These are phyloP conservation scores for Phaffia tasmanica DNA, from an alignment of 768 basidiomycete genomes.

Conservation along the genomic window DNA sequence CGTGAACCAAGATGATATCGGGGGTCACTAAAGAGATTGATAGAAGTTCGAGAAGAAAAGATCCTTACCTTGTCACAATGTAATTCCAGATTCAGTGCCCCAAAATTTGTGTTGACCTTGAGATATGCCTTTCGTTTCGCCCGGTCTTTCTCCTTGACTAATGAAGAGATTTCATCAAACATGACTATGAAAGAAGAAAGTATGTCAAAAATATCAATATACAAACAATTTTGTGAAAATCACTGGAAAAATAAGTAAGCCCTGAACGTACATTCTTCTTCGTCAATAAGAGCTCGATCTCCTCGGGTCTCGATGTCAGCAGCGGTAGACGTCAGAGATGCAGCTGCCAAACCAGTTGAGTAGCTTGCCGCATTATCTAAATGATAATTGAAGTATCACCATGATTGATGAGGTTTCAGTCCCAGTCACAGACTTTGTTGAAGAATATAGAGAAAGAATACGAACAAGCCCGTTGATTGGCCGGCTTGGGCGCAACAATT, in stretches of 20 bases:
- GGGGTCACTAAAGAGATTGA: neutral
- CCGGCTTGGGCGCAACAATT: slow-evolving; percentile 26
- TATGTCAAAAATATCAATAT: neutral
- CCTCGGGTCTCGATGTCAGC: slow-evolving; percentile 61
- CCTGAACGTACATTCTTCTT: slow-evolving; percentile 59
- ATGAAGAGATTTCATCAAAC: slow-evolving; percentile 84
- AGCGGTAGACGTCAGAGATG: slow-evolving; percentile 86
- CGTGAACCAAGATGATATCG: neutral
- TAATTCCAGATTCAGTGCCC: slow-evolving; percentile 64
- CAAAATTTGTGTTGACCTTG: slow-evolving; percentile 78
- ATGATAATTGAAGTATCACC: slow-evolving; percentile 34
- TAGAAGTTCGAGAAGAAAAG: neutral
- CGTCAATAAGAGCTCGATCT: slow-evolving; percentile 87
- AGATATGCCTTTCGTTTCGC: slow-evolving; percentile 87
- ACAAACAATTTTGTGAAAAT: slow-evolving; percentile 15
- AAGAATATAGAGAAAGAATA: neutral
- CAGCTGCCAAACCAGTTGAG: slow-evolving; percentile 69
- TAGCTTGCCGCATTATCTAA: slow-evolving; percentile 48
- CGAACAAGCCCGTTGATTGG: neutral
- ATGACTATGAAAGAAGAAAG: slow-evolving; percentile 45
- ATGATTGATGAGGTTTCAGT: slow-evolving; percentile 38
- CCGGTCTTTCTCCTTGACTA: slow-evolving; percentile 79
- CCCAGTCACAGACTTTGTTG: neutral
- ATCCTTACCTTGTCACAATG: slow-evolving; percentile 63
- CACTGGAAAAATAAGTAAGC: neutral